Percentiles rank a stretch among this genome's conserved stretches.
phyloP scores from a whole-genome alignment of 768 basidiomycete species.

The Asterophora parasitica region DNA sequence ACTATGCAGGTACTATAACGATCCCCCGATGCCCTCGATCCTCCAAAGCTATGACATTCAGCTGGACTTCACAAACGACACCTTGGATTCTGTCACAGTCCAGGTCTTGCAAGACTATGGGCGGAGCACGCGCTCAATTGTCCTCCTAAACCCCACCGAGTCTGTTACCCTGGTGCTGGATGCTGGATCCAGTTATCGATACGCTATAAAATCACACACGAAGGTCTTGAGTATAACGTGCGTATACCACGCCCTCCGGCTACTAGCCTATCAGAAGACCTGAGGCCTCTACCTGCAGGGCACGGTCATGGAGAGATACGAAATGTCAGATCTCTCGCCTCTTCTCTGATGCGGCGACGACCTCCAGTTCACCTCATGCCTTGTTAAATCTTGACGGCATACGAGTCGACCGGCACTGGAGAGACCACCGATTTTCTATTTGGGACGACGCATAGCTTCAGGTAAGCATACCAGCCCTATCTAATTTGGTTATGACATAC shows the following conservation, averaged over 20 bases:
- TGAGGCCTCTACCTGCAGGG: constrained; percentile 30
- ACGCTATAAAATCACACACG: constrained; percentile 60
- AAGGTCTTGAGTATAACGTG: constrained; percentile 70
- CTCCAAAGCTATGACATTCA: constrained; percentile 60
- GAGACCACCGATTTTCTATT: constrained; percentile 59
- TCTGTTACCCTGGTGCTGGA: constrained; percentile 63
- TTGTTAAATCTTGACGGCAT: constrained; percentile 45
- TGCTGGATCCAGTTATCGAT: constrained; percentile 63
- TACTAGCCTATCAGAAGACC: background rate
- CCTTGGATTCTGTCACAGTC: constrained; percentile 56
- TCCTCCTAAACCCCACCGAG: constrained; percentile 59
- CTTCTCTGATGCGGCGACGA: constrained; percentile 35
- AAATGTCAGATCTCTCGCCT: constrained; percentile 58
- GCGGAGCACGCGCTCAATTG: constrained; percentile 44
- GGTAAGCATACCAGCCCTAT: background rate
- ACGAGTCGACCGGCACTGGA: constrained; percentile 62
- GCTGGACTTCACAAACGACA: constrained; percentile 69
- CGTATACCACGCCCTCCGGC: constrained; percentile 22
- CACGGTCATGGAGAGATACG: constrained; percentile 62
- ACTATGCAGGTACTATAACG: constrained; percentile 8
- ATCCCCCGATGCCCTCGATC: constrained; percentile 49
- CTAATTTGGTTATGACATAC: background rate
- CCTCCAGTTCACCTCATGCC: background rate
- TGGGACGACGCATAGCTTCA: constrained; percentile 44
- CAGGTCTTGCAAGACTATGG: constrained; percentile 66